Evolutionary conservation across 2,329 filamentous ascomycete genomes (phyloP), one percentile per base, ranked within the genome.

Genomic region (Hirsutella rhossiliensis): DNA sequence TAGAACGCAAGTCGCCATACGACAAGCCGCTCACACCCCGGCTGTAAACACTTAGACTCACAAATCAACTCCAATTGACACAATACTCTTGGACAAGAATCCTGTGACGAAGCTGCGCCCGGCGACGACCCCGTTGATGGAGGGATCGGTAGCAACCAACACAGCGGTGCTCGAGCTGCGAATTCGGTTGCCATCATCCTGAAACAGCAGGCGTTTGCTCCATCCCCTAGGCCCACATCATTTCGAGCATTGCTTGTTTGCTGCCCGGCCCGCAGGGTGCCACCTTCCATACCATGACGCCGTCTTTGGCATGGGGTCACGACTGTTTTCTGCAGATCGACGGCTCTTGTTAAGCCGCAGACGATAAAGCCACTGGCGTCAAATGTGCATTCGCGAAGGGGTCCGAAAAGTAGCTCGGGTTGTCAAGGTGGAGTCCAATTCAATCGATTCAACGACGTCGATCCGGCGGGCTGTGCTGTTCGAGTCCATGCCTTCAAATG

Each of bases 41-140:
- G 4, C 7, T 23, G 4, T 7, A 7, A 23, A 7, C 23, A 23
- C 4, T 23, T 7, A 27, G 9, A 2, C 11, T 40, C n/a, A 40
- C 40, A 41, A 15, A 30, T 41, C 40, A 3, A 41, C 28, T 5
- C 11, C 17, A 13, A 29, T 17, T 11, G 40, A 12, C 18, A 80
- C 54, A 30, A 72, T 60, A 45, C 57, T 66, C 29, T 62, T 59
- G 3, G 73, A 69, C 47, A 72, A 47, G 44, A 77, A 75, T 0
- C 78, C 76, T 0, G 75, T 75, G 2, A 72, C 68, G 55, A 76
- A 80, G 53, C 73, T 74, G 78, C 0, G 68, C 77, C 47, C 67
- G 65, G 17, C 69, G 65, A 50, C 65, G 62, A 0, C 67, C 66
- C 49, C 59, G 40, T 69, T 66, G 12, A 60, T 51, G 13, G 54